Evolutionary conservation across 495 filamentous ascomycete genomes (phyloP).

Genomic region (Neurospora terricola): DNA sequence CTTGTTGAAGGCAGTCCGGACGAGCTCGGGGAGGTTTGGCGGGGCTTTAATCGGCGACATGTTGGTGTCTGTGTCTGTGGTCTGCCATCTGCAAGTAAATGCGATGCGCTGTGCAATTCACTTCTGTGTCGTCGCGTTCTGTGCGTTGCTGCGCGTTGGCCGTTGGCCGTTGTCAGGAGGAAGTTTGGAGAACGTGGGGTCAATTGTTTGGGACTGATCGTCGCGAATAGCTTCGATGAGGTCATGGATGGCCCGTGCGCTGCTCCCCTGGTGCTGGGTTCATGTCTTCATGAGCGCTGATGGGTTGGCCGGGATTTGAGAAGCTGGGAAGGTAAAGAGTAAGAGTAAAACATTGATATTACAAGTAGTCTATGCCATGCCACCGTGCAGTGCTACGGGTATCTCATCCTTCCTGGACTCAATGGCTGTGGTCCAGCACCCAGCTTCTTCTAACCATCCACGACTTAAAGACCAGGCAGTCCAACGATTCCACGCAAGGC

Average conservation of each 20-base stretch:
- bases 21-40: slow-evolving; percentile 40
- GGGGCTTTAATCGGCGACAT: slow-evolving; percentile 20
- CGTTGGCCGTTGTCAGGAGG: slow-evolving; percentile 1
- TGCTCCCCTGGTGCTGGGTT: neutral
- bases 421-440: neutral
- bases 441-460: neutral
- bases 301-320: too few species aligned
- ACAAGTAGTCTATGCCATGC: neutral
- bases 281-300: neutral
- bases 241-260: slow-evolving; percentile 23
- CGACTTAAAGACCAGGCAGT: slow-evolving; percentile 53
- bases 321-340: too few species aligned
- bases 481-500: slow-evolving; percentile 58
- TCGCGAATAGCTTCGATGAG: slow-evolving; percentile 25
- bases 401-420: neutral
- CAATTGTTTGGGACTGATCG: neutral
- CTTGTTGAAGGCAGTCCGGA: slow-evolving; percentile 41
- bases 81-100: slow-evolving; percentile 5
- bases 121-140: neutral
- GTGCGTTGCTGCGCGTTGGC: neutral
- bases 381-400: neutral
- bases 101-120: neutral
- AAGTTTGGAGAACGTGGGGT: neutral
- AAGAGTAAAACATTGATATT: neutral
- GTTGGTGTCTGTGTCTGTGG: neutral